Base-by-base conservation (phyloP, 2,329 filamentous ascomycete species). In the Apiospora marii region DNA sequence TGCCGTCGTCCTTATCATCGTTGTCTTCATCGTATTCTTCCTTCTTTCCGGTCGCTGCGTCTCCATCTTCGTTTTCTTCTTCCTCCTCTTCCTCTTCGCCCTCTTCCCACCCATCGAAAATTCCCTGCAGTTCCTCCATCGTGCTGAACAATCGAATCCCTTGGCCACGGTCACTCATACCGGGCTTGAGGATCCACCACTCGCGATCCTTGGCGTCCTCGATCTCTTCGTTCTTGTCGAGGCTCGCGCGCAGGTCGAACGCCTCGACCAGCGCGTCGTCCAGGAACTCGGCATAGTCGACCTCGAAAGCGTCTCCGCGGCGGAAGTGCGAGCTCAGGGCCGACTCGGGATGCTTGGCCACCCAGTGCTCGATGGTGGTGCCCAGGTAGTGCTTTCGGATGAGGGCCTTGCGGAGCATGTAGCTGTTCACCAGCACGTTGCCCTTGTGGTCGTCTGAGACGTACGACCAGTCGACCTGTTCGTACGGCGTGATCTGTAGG, bases 171-270 rank as follows among this genome's bases (percentile, higher is more conserved):
- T 99, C 96, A 81, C 94, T 98, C 96, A 99, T 98, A 12, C 96
- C 93, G 0, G 96, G 96, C 83, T 99, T 99, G 73, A 99, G 83
- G 76, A 99, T 98, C 96, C 96, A 99, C 96, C 96, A 99, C 80
- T 97, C 91, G 73, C 88, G 87, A 58, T 88, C 84, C 43, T 82
- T 76, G 72, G 73, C 30, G 14, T 67, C 72, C 27, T 71, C 74
- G 68, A 75, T 75, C 58, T 72, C 74, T 69, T 89, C 89, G 77
- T 98, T 98, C 67, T 86, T 87, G 44, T 89, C 89, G 82, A 97
- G 88, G 76, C 93, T 95, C 72, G 94, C 94, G 27, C 92, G 88
- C 70, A 99, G 83, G 79, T 98, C 96, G 81, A 93, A 98, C 0
- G 93, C 93, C 81, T 99, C 96, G 1, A 97, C 87, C 10, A 99